These are phyloP conservation scores for Cystobasidium slooffiae DNA, from an alignment of 1,284 basidiomycete species.

Conservation along the genomic window DNA sequence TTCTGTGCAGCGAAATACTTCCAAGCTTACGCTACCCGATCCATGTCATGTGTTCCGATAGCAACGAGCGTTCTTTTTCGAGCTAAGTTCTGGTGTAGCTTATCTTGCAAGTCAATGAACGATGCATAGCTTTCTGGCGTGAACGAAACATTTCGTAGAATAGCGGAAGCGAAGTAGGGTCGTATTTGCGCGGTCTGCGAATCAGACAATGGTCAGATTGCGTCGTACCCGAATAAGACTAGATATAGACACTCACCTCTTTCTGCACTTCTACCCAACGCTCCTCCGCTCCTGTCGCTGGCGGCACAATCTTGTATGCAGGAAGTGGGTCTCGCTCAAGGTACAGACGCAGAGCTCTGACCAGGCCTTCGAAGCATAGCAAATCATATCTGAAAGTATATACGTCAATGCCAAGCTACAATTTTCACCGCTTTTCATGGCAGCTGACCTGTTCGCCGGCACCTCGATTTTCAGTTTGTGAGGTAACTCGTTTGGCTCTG, in stretches of 20 bases:
- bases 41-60: slow-evolving; percentile 96
- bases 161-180: slow-evolving; percentile 86
- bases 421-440: background rate
- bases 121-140: slow-evolving; percentile 87
- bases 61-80: slow-evolving; percentile 87
- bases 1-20: background rate
- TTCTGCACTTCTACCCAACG: slow-evolving; percentile 41
- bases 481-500: slow-evolving; percentile 48
- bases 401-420: too few species aligned
- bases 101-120: slow-evolving; percentile 98
- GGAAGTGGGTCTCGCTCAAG: slow-evolving; percentile 73
- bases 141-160: slow-evolving; percentile 86
- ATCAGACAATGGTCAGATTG: slow-evolving; percentile 12
- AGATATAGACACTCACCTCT: slow-evolving; percentile 62
- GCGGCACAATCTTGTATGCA: slow-evolving; percentile 70
- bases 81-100: slow-evolving; percentile 95
- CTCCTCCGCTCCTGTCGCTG: slow-evolving; percentile 40
- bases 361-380: slow-evolving; percentile 94
- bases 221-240: background rate
- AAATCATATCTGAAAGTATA: slow-evolving; percentile 99
- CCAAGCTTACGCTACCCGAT: slow-evolving; percentile 67
- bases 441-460: slow-evolving; percentile 72
- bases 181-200: slow-evolving; percentile 76
- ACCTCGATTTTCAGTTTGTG: slow-evolving; percentile 98
- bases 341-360: slow-evolving; percentile 84